Evolutionary conservation across 352 stramenopile species (phyloP).

Genomic region (Pythium biforme): DNA sequence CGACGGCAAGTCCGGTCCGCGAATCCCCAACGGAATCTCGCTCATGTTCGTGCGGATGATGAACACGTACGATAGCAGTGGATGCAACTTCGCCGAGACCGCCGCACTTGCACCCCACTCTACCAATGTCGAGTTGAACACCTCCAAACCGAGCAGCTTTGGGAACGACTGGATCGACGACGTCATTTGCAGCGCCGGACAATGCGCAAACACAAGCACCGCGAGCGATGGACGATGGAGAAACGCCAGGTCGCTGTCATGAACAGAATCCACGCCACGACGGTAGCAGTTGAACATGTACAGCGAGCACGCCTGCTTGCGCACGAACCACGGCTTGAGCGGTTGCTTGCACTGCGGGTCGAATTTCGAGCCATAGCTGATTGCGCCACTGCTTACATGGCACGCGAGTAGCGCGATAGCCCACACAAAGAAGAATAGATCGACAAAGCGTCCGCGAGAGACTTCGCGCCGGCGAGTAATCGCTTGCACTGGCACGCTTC

Average conservation of each 20-base stretch:
- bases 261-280: neutral
- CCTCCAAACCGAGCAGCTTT: conserved; percentile 9
- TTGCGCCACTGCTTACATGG: conserved; percentile 1
- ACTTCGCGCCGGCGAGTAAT: neutral
- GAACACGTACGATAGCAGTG: conserved; percentile 15
- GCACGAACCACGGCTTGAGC: conserved; percentile 14
- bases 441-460: neutral
- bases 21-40: conserved; percentile 8
- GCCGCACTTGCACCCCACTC: conserved; percentile 9
- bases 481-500: too few relatives aligned
- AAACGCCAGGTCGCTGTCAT: conserved; percentile 2
- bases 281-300: conserved; percentile 20
- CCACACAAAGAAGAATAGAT: conserved; percentile 8
- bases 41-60: conserved; percentile 19
- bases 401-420: neutral
- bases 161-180: conserved; percentile 2
- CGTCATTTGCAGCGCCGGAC: conserved; percentile 4
- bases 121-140: conserved; percentile 19
- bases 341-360: conserved; percentile 7
- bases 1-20: conserved; percentile 6
- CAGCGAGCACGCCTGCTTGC: conserved; percentile 3
- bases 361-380: neutral
- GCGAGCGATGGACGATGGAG: neutral
- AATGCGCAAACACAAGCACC: conserved; percentile 14
- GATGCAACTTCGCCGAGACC: neutral